Conservation (phyloP, 176 grass and related monocot species). For the Olyra latifolia region DNA sequence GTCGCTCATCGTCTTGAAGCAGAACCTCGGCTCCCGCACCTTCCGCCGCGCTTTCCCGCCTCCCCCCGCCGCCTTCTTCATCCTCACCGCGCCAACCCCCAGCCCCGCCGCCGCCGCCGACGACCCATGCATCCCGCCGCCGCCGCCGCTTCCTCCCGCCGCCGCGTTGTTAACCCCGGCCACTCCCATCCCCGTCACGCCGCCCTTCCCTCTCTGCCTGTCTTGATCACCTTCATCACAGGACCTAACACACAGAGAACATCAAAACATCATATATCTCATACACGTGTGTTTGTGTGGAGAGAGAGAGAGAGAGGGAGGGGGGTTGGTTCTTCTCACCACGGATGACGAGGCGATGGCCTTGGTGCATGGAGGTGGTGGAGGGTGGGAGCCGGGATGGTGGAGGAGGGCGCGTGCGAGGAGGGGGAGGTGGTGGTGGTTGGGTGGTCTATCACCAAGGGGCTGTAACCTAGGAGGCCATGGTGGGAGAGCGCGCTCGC, state of each 20-base stretch:
- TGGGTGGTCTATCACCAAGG: slow-evolving; percentile 41
- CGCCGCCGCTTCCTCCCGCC: neutral
- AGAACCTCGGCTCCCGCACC: slow-evolving; percentile 94
- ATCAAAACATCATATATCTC: neutral
- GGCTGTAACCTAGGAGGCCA: slow-evolving; percentile 47
- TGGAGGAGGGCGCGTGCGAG: slow-evolving; percentile 27
- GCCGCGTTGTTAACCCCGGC: neutral
- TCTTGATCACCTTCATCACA: slow-evolving; percentile 31
- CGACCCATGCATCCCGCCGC: neutral
- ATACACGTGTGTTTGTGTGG: too few species aligned
- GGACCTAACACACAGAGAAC: slow-evolving; percentile 12
- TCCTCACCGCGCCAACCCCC: slow-evolving; percentile 49
- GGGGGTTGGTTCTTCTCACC: neutral
- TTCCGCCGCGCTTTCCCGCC: slow-evolving; percentile 65
- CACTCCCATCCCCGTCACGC: neutral
- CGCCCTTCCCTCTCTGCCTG: slow-evolving; percentile 27
- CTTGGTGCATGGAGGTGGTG: slow-evolving; percentile 29
- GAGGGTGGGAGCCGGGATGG: slow-evolving; percentile 14
- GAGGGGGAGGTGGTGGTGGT: slow-evolving; percentile 23
- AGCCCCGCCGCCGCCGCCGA: neutral
- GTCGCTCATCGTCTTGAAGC: slow-evolving; percentile 99
- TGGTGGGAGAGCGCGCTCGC: slow-evolving; percentile 25
- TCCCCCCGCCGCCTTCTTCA: slow-evolving; percentile 50
- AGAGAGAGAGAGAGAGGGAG: neutral
- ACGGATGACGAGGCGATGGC: slow-evolving; percentile 39